Percentiles rank a stretch among this genome's conserved stretches.
Evolutionary conservation across 495 filamentous ascomycete species (phyloP).

Genomic region (Apodospora peruviana): DNA sequence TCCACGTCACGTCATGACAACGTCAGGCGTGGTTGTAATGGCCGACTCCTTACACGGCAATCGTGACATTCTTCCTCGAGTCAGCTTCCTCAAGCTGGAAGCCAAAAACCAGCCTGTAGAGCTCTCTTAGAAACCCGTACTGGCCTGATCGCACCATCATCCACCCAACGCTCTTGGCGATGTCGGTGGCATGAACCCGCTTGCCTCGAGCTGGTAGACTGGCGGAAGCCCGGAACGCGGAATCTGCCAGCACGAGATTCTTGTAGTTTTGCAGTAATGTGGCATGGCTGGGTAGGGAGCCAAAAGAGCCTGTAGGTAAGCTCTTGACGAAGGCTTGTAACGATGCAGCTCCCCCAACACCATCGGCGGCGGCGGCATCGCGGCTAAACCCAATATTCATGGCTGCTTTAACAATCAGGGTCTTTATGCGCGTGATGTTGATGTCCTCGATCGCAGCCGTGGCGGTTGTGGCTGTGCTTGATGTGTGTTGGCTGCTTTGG

Average conservation of each 20-base stretch:
- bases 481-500: constrained; percentile 62
- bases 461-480: constrained; percentile 70
- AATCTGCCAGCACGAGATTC: constrained; percentile 64
- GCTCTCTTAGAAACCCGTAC: constrained; percentile 70
- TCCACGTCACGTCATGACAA: too few species aligned
- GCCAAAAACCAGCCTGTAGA: constrained; percentile 81
- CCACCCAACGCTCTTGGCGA: constrained; percentile 68
- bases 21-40: too few species aligned
- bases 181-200: constrained; percentile 60
- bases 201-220: constrained; percentile 48
- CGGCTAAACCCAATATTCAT: constrained; percentile 68
- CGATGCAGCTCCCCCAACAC: constrained; percentile 31
- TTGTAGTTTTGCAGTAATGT: constrained; percentile 71
- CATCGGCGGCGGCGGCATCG: constrained; percentile 30
- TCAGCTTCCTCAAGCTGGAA: constrained; percentile 72
- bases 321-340: constrained; percentile 68
- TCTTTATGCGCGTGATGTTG: constrained; percentile 67
- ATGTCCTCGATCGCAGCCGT: constrained; percentile 57
- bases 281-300: constrained; percentile 61
- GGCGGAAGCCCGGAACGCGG: constrained; percentile 53
- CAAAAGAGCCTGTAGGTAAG: constrained; percentile 73
- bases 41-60: constrained; percentile 36
- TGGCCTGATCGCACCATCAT: constrained; percentile 51
- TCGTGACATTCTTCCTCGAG: constrained; percentile 43
- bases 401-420: constrained; percentile 74